Conservation (phyloP, 768 basidiomycete species). For the Boletellus sp. region DNA sequence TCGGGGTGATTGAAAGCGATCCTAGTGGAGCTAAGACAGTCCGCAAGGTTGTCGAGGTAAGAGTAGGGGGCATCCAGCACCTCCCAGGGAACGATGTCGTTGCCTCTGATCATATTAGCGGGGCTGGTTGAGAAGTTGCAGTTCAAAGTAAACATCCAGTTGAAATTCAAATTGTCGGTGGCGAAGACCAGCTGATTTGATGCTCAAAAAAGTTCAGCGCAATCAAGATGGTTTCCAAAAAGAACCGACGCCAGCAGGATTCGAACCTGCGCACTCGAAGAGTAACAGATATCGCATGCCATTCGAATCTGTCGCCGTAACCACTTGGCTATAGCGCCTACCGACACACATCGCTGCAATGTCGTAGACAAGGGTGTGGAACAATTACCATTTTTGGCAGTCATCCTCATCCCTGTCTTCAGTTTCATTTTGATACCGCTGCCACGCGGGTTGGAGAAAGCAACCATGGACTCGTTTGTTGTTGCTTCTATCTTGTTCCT, state of each 20-base stretch:
- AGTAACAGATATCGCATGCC: conserved; percentile 32
- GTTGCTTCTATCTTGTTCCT: not conserved
- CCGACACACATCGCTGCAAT: no score
- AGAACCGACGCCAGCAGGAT: conserved; percentile 39
- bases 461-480: conserved; percentile 49
- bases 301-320: conserved; percentile 75
- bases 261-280: conserved; percentile 41
- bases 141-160: not conserved
- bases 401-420: not conserved
- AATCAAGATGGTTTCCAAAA: no score
- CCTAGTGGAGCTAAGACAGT: not conserved
- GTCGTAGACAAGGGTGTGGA: not conserved
- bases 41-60: not conserved
- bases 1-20: not conserved
- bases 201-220: no score
- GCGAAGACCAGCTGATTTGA: no score
- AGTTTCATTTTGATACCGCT: not conserved
- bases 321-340: conserved; percentile 68
- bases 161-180: no score
- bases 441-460: not conserved
- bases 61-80: not conserved
- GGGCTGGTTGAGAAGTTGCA: not conserved
- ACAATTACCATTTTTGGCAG: conserved; percentile 6
- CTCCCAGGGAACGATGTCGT: conserved; percentile 3
- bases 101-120: conserved; percentile 6